phyloP scores from a whole-genome alignment of 495 filamentous ascomycete genomes.

The Chaetomium tenue region DNA sequence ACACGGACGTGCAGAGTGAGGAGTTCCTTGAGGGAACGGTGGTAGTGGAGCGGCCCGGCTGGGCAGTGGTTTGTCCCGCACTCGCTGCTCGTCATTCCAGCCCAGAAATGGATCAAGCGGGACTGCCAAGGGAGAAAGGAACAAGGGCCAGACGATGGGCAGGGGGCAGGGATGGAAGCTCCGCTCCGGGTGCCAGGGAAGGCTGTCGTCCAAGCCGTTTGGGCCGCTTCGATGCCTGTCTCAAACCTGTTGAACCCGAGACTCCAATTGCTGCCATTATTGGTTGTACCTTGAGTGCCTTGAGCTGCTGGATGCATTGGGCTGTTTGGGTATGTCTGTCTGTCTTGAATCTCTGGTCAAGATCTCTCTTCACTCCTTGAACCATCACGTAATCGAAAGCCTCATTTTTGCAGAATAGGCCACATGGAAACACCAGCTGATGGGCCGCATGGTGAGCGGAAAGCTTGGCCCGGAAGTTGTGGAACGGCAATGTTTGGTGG shows the following conservation, averaged over 20 bases:
- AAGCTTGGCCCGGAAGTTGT: slow-evolving; percentile 9
- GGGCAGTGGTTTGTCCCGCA: slow-evolving; percentile 20
- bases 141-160: slow-evolving; percentile 7
- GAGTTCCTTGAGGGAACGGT: slow-evolving; percentile 22
- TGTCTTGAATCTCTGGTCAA: background rate
- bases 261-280: background rate
- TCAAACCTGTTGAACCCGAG: background rate
- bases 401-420: slow-evolving; percentile 19
- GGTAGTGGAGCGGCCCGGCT: slow-evolving; percentile 19
- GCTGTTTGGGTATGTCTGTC: background rate
- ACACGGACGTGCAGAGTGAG: slow-evolving; percentile 11
- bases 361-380: background rate
- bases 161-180: slow-evolving; percentile 12
- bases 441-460: slow-evolving; percentile 5
- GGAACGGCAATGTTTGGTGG: slow-evolving; percentile 5
- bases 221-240: background rate
- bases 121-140: slow-evolving; percentile 3
- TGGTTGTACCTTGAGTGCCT: background rate
- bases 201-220: slow-evolving; percentile 4
- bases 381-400: slow-evolving; percentile 32
- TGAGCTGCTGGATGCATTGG: background rate
- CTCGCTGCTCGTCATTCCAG: slow-evolving; percentile 26
- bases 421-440: slow-evolving; percentile 29
- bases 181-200: slow-evolving; percentile 12
- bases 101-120: slow-evolving; percentile 12